phyloP scores from a whole-genome alignment of 371 early-diverging fungal genomes.

The Capillidium heterosporum region DNA sequence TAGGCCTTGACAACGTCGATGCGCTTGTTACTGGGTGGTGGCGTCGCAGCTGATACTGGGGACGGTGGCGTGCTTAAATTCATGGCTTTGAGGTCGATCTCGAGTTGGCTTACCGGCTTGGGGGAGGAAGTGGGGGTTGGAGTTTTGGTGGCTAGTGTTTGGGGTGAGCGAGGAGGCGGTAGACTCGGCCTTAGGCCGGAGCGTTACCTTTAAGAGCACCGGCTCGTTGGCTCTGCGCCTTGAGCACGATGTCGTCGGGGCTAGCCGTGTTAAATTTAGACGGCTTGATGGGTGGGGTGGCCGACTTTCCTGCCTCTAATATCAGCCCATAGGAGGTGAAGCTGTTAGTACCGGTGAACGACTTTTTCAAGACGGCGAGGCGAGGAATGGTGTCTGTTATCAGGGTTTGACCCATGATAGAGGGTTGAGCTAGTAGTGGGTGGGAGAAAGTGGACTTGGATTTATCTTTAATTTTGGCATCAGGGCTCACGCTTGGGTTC shows the following conservation, averaged over 20 bases:
- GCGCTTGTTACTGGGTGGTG: constrained; percentile 22
- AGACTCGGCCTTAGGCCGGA: too few species aligned
- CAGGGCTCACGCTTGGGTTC: too few species aligned
- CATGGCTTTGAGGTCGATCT: constrained; percentile 1
- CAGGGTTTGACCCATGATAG: not conserved
- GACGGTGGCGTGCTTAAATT: not conserved
- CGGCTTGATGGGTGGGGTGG: constrained; percentile 7
- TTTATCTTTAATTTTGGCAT: too few species aligned
- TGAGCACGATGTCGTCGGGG: constrained; percentile 61
- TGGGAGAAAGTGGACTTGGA: too few species aligned
- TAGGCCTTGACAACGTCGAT: constrained; percentile 60
- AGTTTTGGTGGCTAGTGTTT: not conserved
- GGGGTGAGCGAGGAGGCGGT: too few species aligned
- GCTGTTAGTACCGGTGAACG: too few species aligned
- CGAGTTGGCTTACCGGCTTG: not conserved
- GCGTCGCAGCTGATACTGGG: constrained; percentile 5
- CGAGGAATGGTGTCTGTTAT: not conserved
- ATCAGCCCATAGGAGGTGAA: not conserved
- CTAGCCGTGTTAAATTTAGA: constrained; percentile 62
- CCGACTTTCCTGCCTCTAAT: not conserved
- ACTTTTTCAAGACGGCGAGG: not conserved
- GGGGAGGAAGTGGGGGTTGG: not conserved
- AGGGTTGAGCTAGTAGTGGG: too few species aligned
- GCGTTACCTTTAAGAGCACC: too few species aligned
- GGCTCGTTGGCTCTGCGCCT: constrained; percentile 25